phyloP scores from a whole-genome alignment of 202 grass and related monocot genomes.

The Carex arenaria region DNA sequence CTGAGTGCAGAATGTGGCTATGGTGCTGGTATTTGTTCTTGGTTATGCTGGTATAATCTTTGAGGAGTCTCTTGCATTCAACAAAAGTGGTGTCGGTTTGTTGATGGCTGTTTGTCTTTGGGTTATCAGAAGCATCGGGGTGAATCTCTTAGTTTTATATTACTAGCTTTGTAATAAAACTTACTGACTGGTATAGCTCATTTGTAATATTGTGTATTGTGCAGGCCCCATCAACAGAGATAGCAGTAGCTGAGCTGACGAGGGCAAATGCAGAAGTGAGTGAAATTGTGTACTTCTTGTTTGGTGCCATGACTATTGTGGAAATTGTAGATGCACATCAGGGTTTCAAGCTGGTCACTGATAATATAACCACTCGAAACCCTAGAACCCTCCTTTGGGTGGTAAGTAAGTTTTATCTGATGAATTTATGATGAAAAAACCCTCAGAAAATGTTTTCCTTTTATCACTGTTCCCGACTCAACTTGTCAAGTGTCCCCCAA shows the following conservation, averaged over 20 bases:
- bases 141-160: constrained; percentile 31
- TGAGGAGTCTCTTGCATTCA: constrained; percentile 93
- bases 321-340: constrained; percentile 99
- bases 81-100: constrained; percentile 92
- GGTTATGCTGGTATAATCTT: constrained; percentile 96
- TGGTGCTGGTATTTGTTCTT: constrained; percentile 85
- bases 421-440: background rate
- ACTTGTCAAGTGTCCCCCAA: background rate
- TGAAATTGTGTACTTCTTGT: constrained; percentile 98
- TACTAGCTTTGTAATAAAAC: background rate
- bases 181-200: background rate
- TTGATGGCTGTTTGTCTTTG: constrained; percentile 94
- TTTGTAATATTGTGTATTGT: constrained; percentile 17
- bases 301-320: constrained; percentile 97
- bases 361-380: constrained; percentile 91
- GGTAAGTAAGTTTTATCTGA: constrained; percentile 61
- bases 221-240: constrained; percentile 81
- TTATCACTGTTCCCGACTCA: background rate
- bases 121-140: constrained; percentile 96
- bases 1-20: constrained; percentile 72
- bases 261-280: constrained; percentile 75
- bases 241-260: constrained; percentile 82
- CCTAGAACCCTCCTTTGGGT: constrained; percentile 87
- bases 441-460: too few relatives aligned
- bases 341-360: constrained; percentile 97